These are phyloP conservation scores for Acanthamoeba sp. DNA, from an alignment of 208 protist species.

Conservation along the genomic window DNA sequence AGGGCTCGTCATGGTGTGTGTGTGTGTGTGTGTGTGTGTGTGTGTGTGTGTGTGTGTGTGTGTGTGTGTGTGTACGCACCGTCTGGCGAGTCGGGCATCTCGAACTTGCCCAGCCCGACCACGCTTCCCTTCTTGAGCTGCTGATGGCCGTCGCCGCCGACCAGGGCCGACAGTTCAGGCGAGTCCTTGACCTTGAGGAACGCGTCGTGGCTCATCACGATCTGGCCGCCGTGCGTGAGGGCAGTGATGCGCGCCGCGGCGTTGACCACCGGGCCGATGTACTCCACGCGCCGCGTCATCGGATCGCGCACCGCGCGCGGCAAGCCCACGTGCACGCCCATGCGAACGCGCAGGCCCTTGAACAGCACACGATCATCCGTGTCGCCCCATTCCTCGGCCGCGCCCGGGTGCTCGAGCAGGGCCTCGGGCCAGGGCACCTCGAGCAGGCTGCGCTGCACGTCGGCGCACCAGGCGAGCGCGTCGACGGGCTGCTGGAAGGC, in stretches of 20 bases:
- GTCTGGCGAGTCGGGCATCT: not conserved
- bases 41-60: not conserved
- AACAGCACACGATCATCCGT: not conserved
- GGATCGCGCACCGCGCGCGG: not conserved
- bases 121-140: not conserved
- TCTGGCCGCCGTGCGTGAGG: slow-evolving; percentile 34
- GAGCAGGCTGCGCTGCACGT: slow-evolving; percentile 22
- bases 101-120: not conserved
- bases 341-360: slow-evolving; percentile 27
- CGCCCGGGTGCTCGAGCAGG: slow-evolving; percentile 8
- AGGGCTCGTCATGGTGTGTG: not conserved
- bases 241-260: not conserved
- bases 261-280: slow-evolving; percentile 44
- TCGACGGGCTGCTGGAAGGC: slow-evolving; percentile 21
- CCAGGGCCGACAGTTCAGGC: not conserved
- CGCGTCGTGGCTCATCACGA: not conserved
- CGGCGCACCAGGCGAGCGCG: slow-evolving; percentile 5
- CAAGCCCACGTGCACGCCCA: not conserved
- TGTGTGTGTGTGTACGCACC: not conserved
- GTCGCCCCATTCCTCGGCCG: slow-evolving; percentile 5
- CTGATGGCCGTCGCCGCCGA: not conserved
- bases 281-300: slow-evolving; percentile 27
- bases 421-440: slow-evolving; percentile 1
- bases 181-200: not conserved
- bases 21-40: too few relatives aligned